These are phyloP conservation scores for Rhodotorula sp. DNA, from an alignment of 1,284 basidiomycete genomes.

Conservation along the genomic window DNA sequence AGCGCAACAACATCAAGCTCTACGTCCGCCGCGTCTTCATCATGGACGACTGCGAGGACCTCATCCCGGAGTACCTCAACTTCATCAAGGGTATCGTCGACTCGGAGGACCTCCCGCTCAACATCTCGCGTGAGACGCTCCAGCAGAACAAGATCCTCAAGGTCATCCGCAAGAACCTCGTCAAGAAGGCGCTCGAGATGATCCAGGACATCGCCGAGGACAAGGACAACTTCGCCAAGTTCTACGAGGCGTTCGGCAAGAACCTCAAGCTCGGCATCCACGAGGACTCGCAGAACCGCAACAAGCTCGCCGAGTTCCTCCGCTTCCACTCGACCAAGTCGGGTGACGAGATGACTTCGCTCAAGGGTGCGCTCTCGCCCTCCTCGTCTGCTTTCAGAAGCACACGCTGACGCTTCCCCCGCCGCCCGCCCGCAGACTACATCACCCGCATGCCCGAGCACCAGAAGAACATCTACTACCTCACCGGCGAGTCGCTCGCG, in stretches of 20 bases:
- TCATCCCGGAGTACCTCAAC: conserved; percentile 99
- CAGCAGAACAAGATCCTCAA: conserved; percentile 99
- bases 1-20: conserved; percentile 99
- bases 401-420: neutral
- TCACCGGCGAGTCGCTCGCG: conserved; percentile 95
- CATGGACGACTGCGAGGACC: conserved; percentile 99
- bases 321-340: conserved; percentile 99
- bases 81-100: conserved; percentile 99
- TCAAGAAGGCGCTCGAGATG: conserved; percentile 97
- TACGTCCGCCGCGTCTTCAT: conserved; percentile 99
- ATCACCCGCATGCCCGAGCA: conserved; percentile 99
- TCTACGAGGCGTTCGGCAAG: conserved; percentile 59
- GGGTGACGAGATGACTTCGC: conserved; percentile 84
- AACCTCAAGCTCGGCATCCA: conserved; percentile 99
- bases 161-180: conserved; percentile 83
- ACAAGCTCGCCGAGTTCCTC: conserved; percentile 99
- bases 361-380: conserved; percentile 66
- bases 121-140: conserved; percentile 99
- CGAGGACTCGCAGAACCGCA: conserved; percentile 98
- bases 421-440: conserved; percentile 69
- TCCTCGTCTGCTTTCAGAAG: neutral
- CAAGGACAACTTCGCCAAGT: conserved; percentile 89
- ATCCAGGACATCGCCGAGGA: conserved; percentile 97
- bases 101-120: conserved; percentile 98
- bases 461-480: conserved; percentile 99